Evolutionary conservation across 495 filamentous ascomycete species (phyloP).

Genomic region (Geoglossum glabrum): DNA sequence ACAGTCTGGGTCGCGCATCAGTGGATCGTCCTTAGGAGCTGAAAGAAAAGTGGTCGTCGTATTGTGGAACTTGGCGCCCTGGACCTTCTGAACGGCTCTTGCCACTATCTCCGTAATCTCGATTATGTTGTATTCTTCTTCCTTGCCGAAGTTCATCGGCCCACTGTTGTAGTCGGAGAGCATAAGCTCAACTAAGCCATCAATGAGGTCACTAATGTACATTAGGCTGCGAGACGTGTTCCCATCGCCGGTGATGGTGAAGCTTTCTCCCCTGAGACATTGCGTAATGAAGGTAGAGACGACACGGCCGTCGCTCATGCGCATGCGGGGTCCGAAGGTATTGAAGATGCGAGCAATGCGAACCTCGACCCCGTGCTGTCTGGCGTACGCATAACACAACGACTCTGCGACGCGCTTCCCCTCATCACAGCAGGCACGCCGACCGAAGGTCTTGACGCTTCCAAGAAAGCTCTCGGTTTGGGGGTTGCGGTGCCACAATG

Average conservation of each 20-base stretch:
- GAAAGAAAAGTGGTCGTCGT: constrained; percentile 9
- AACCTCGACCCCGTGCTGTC: constrained; percentile 15
- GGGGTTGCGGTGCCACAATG: constrained; percentile 11
- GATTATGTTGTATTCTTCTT: constrained; percentile 14
- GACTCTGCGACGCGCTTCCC: constrained; percentile 18
- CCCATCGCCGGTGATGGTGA: constrained; percentile 16
- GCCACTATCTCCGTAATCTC: constrained; percentile 13
- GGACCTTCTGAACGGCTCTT: constrained; percentile 8
- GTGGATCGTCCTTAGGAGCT: constrained; percentile 14
- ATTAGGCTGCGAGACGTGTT: constrained; percentile 15
- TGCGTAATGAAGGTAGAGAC: constrained; percentile 18
- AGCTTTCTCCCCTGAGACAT: constrained; percentile 10
- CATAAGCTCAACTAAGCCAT: constrained; percentile 15
- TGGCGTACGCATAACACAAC: constrained; percentile 15
- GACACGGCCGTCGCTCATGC: constrained; percentile 14
- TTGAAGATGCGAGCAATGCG: constrained; percentile 18
- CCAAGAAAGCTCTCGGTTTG: constrained; percentile 17
- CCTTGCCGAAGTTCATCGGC: constrained; percentile 16
- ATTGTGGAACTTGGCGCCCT: constrained; percentile 2
- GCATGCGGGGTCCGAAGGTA: constrained; percentile 17
- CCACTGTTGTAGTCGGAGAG: constrained; percentile 12
- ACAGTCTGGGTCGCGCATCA: constrained; percentile 15
- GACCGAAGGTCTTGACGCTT: constrained; percentile 16
- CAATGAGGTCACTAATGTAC: constrained; percentile 14
- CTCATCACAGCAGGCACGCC: constrained; percentile 17